phyloP scores from a whole-genome alignment of 768 basidiomycete species.

The Fibroporia radiculosa region DNA sequence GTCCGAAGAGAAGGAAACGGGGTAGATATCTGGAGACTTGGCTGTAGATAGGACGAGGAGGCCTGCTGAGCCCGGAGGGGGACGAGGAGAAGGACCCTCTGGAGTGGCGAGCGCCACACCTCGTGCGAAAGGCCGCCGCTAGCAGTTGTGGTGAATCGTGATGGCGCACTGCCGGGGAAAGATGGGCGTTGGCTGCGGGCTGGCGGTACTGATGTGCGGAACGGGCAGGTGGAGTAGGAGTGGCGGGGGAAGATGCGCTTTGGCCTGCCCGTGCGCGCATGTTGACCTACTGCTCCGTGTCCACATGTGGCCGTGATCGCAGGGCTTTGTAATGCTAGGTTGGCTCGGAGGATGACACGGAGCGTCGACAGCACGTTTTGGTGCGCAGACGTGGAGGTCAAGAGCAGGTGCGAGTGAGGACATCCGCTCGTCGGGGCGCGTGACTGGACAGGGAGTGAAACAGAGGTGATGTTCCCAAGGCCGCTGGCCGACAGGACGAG shows the following conservation, averaged over 20 bases:
- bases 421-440: not conserved
- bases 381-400: not conserved
- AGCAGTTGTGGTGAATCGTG: not conserved
- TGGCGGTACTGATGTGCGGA: no score
- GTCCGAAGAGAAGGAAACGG: not conserved
- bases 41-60: no score
- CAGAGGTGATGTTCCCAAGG: no score
- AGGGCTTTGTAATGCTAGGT: no score
- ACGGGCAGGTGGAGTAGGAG: no score
- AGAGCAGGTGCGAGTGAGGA: not conserved
- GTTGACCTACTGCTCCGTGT: no score
- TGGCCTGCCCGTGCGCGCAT: not conserved
- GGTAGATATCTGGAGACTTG: no score
- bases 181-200: not conserved
- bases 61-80: not conserved
- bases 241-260: not conserved
- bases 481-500: not conserved
- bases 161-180: not conserved
- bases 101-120: slow-evolving; percentile 2
- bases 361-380: no score
- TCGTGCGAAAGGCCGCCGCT: slow-evolving; percentile 4
- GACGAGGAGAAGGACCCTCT: not conserved
- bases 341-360: no score
- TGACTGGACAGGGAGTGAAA: not conserved
- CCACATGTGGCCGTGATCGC: no score